Evolutionary conservation across 257 asterid species (phyloP).

Genomic region (Fraxinus quadrangulata): DNA sequence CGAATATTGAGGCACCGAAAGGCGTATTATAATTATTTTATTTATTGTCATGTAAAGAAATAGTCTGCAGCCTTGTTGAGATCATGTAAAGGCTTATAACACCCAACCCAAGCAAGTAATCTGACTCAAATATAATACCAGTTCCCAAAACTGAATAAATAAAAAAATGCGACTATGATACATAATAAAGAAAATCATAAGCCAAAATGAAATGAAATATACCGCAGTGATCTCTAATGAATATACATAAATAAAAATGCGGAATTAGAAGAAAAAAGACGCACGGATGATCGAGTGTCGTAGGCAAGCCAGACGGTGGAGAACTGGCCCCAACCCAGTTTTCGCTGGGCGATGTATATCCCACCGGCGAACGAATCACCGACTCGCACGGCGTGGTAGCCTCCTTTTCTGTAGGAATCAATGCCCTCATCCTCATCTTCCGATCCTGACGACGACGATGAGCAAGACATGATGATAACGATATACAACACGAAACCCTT

Average conservation of each 20-base stretch:
- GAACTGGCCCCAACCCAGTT: constrained; percentile 98
- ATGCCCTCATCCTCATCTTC: constrained; percentile 86
- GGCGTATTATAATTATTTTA: not conserved
- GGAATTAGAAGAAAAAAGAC: constrained; percentile 10
- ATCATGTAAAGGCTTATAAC: not conserved
- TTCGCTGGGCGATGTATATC: constrained; percentile 89
- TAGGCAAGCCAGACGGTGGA: constrained; percentile 98
- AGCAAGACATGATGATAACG: constrained; percentile 53
- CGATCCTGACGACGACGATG: constrained; percentile 83
- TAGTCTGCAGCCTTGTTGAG: not conserved
- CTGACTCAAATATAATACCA: not conserved
- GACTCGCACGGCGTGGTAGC: constrained; percentile 84
- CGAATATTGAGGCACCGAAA: not conserved
- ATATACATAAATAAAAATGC: not conserved
- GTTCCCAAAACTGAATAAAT: not conserved
- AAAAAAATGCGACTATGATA: not conserved
- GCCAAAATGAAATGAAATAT: not conserved
- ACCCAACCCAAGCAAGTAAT: constrained; percentile 6
- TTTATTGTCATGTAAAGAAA: not conserved
- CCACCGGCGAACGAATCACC: constrained; percentile 79
- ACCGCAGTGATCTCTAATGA: not conserved
- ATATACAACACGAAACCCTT: constrained; percentile 6
- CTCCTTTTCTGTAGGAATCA: constrained; percentile 79
- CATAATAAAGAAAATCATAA: not conserved
- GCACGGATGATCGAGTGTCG: constrained; percentile 76